phyloP scores from a whole-genome alignment of 108 stramenopile species.

The Cyclostephanos invisitatus region DNA sequence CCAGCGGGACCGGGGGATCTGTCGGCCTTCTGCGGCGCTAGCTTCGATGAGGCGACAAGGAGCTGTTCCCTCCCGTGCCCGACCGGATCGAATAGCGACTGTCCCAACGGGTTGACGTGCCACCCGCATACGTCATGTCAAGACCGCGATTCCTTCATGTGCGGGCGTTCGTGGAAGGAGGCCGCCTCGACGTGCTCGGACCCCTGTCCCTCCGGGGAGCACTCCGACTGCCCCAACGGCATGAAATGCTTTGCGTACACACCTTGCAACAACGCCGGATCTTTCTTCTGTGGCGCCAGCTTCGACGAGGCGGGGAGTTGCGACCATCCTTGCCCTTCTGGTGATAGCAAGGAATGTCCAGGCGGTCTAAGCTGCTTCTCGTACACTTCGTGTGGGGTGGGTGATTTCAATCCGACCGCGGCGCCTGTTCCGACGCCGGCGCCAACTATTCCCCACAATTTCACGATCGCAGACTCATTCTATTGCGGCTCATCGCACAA shows the following conservation, averaged over 20 bases:
- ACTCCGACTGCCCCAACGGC: conserved; percentile 37
- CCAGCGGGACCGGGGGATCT: conserved; percentile 31
- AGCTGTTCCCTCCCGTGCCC: conserved; percentile 50
- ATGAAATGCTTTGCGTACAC: conserved; percentile 57
- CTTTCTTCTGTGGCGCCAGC: conserved; percentile 42
- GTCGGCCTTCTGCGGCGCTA: conserved; percentile 45
- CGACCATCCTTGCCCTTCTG: conserved; percentile 67
- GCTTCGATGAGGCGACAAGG: conserved; percentile 45
- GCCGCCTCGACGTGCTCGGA: conserved; percentile 40
- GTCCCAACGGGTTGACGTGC: conserved; percentile 46
- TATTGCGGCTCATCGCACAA: conserved; percentile 43
- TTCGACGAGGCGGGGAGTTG: conserved; percentile 53
- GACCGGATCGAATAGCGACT: conserved; percentile 26
- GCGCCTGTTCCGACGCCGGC: conserved; percentile 20
- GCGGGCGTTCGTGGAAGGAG: conserved; percentile 41
- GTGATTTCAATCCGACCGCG: conserved; percentile 34
- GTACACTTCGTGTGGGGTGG: conserved; percentile 75
- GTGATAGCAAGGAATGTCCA: conserved; percentile 68
- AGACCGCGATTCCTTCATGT: conserved; percentile 55
- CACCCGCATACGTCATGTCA: conserved; percentile 42
- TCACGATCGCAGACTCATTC: conserved; percentile 33
- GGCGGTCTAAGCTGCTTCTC: conserved; percentile 75
- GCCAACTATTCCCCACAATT: conserved; percentile 17
- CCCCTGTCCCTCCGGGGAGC: conserved; percentile 50
- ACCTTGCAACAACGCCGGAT: conserved; percentile 49